A percentile compares a stretch with the other conserved stretches of the same genome.
phyloP scores from a whole-genome alignment of 2,329 filamentous ascomycete genomes.

The Eutypella sp. region DNA sequence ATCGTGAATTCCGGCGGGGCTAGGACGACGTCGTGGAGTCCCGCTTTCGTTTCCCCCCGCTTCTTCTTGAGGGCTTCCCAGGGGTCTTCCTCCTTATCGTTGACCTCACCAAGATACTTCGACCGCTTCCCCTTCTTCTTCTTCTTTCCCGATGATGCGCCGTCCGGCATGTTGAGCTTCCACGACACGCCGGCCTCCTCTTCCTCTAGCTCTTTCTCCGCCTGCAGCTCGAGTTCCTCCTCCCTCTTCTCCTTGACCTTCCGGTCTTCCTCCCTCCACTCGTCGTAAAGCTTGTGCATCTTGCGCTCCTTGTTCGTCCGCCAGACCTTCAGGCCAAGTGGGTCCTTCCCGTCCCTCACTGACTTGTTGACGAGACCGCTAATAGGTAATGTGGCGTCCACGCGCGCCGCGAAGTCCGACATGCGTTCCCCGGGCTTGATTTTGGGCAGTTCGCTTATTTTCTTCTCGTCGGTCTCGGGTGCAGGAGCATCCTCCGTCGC shows the following conservation, averaged over 20 bases:
- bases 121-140: constrained; percentile 38
- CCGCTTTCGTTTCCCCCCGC: constrained; percentile 50
- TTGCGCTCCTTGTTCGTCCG: constrained; percentile 80
- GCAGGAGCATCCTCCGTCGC: constrained; percentile 13
- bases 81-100: constrained; percentile 60
- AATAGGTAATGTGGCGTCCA: constrained; percentile 79
- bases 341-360: constrained; percentile 56
- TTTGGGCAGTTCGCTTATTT: constrained; percentile 44
- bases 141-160: constrained; percentile 34
- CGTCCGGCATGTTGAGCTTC: constrained; percentile 41
- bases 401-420: constrained; percentile 74
- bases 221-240: constrained; percentile 60
- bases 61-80: constrained; percentile 71
- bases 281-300: constrained; percentile 74
- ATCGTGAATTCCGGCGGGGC: constrained; percentile 72
- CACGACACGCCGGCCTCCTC: constrained; percentile 46
- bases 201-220: constrained; percentile 58
- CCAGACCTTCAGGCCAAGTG: constrained; percentile 60
- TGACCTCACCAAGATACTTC: constrained; percentile 35
- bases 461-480: constrained; percentile 6
- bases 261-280: constrained; percentile 65
- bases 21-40: constrained; percentile 57
- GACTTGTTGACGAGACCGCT: constrained; percentile 62
- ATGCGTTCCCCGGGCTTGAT: constrained; percentile 82
- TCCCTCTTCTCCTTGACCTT: constrained; percentile 60